phyloP scores from a whole-genome alignment of 1,139 yeast genomes.

The Blastobotrys illinoisensis region DNA sequence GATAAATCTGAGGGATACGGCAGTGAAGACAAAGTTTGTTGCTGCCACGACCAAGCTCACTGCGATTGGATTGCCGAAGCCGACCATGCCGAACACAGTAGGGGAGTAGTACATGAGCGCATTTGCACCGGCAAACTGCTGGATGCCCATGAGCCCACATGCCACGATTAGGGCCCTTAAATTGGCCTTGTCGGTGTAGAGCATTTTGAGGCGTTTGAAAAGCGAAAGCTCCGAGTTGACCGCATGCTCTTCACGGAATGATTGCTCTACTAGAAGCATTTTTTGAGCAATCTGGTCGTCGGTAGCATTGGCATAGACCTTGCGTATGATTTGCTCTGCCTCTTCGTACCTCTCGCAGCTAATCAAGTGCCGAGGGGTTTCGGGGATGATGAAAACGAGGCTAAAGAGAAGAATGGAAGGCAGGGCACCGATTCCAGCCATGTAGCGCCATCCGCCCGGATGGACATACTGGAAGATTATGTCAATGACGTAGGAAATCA shows the following conservation, averaged over 20 bases:
- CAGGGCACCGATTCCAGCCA: slow-evolving; percentile 2
- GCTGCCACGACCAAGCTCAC: slow-evolving; percentile 21
- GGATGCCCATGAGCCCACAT: slow-evolving; percentile 43
- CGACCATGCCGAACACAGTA: slow-evolving; percentile 49
- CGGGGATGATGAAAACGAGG: slow-evolving; percentile 34
- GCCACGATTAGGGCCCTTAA: slow-evolving; percentile 8
- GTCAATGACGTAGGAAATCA: slow-evolving; percentile 46
- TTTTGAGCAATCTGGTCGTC: background rate
- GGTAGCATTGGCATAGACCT: slow-evolving; percentile 2
- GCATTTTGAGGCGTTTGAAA: background rate
- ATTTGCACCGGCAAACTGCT: slow-evolving; percentile 67
- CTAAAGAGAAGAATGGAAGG: slow-evolving; percentile 7
- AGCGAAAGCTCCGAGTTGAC: background rate
- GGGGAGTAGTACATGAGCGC: slow-evolving; percentile 65
- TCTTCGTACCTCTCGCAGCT: slow-evolving; percentile 11
- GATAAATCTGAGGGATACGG: slow-evolving; percentile 33
- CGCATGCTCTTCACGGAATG: background rate
- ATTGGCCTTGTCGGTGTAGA: slow-evolving; percentile 1
- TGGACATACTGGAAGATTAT: slow-evolving; percentile 36
- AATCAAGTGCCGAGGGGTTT: slow-evolving; percentile 37
- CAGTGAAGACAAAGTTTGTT: slow-evolving; percentile 19
- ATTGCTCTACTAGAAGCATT: background rate
- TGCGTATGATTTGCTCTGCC: slow-evolving; percentile 7
- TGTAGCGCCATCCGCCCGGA: slow-evolving; percentile 4
- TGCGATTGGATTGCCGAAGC: slow-evolving; percentile 29